These are phyloP conservation scores for Achlya hypogyna DNA, from an alignment of 352 stramenopile genomes.

Conservation along the genomic window DNA sequence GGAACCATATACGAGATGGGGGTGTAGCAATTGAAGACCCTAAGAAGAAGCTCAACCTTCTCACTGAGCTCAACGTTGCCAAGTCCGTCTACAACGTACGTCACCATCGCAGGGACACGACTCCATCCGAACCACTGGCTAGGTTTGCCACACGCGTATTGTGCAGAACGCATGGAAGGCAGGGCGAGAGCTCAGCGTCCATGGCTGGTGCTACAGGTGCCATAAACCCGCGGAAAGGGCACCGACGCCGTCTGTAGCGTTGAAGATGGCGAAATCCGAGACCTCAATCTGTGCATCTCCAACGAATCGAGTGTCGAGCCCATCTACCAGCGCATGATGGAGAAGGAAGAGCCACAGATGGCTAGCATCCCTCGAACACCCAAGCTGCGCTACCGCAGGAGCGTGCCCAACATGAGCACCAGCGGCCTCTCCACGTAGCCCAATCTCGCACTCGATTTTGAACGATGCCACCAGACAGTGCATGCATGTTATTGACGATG, in stretches of 20 bases:
- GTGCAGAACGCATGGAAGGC: constrained; percentile 14
- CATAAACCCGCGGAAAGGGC: not conserved
- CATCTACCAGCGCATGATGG: constrained; percentile 10
- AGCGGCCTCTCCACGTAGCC: no score
- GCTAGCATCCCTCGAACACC: not conserved
- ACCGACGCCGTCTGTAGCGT: no score
- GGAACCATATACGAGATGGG: not conserved
- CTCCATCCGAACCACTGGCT: not conserved
- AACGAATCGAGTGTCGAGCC: not conserved
- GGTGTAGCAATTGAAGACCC: not conserved
- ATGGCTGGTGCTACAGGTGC: constrained; percentile 16
- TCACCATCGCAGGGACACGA: not conserved
- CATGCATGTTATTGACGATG: no score
- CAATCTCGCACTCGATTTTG: no score
- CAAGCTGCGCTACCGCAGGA: no score
- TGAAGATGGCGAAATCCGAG: constrained; percentile 5
- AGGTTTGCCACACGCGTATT: constrained; percentile 14
- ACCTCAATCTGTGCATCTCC: constrained; percentile 3
- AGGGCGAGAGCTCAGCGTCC: constrained; percentile 3
- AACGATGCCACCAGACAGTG: no score
- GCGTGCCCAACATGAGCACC: not conserved
- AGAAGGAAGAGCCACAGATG: not conserved
- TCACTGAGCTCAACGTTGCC: constrained; percentile 11
- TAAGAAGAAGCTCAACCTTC: constrained; percentile 2
- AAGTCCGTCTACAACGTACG: constrained; percentile 16